Evolutionary conservation across 225 moss, liverwort and hornwort species (phyloP).

Genomic region (Sphagnum contortum): DNA sequence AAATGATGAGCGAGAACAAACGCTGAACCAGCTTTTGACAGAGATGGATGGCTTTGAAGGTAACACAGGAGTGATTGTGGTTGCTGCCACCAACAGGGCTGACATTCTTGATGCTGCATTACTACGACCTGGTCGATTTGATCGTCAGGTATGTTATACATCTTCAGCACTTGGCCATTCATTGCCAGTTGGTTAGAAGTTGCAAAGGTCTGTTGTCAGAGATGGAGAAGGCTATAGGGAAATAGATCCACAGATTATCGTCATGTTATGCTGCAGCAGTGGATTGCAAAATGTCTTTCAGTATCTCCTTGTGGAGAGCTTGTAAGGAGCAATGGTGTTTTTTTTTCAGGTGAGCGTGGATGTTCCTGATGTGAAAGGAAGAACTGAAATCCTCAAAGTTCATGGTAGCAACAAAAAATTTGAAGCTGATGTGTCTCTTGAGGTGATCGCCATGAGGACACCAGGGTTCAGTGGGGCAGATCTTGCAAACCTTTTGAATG

Average conservation of each 20-base stretch:
- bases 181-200: no score
- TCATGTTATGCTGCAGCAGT: no score
- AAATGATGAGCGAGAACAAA: conserved; percentile 50
- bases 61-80: conserved; percentile 49
- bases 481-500: conserved; percentile 39
- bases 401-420: conserved; percentile 43
- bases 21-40: conserved; percentile 42
- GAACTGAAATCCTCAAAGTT: conserved; percentile 46
- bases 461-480: conserved; percentile 56
- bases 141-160: conserved; percentile 27
- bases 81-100: conserved; percentile 46
- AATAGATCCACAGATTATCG: not conserved
- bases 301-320: no score
- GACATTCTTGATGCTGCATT: conserved; percentile 50
- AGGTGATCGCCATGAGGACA: conserved; percentile 45
- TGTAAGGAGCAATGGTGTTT: no score
- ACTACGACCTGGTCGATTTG: conserved; percentile 50
- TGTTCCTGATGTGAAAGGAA: conserved; percentile 41
- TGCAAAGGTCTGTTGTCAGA: no score
- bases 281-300: no score
- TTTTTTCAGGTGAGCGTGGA: conserved; percentile 35
- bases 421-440: conserved; percentile 33
- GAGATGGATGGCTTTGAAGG: conserved; percentile 59
- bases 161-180: no score
- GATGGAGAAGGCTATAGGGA: no score